Evolutionary conservation across 176 grass and related monocot genomes (phyloP), one percentile per base, ranked within the genome.

Genomic region (Triticum dicoccoides): DNA sequence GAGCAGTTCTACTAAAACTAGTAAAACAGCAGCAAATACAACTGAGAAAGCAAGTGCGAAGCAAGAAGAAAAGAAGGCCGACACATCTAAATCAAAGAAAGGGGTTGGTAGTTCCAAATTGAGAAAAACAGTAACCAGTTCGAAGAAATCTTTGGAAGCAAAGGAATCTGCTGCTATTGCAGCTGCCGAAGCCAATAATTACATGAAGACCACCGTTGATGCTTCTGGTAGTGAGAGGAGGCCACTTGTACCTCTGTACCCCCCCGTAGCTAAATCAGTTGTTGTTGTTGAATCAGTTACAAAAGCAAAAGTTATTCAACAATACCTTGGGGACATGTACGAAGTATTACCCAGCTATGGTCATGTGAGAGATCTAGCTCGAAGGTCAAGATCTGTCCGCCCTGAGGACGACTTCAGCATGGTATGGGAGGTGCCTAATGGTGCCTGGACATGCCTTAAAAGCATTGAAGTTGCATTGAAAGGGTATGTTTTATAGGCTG

Each of bases 361-460:
- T 47, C 96, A 98, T 84, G 86, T 98, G 78, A 95, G 96, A 82
- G 96, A 98, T 88, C 90, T 98, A 81, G 91, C 96, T 84, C 90
- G 90, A 73, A 92, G 86, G 73, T 94, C 96, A 68, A 91, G 77
- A 84, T 98, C 96, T 5, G 93, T 98, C 25, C 77, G 96, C 49
- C 93, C 96, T 79, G 93, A 98, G 88, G 93, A 98, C 77, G 84
- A 92, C 81, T 98, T 98, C 78, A 94, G 90, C 79, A 94, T 98
- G 90, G 93, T 98, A 62, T 98, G 96, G 96, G 96, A 98, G 88
- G 96, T 98, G 61, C 96, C 96, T 82, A 61, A 81, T 91, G 86
- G 91, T 89, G 96, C 96, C 37, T 96, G 93, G 96, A 92, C 96
- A 77, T 93, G 92, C 86, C 90, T 98, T 82, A 98, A 98, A 82